Percentiles rank a stretch among this genome's conserved stretches.
Conservation (phyloP, 2,329 filamentous ascomycete genomes). For the Geoglossum cookeanum region DNA sequence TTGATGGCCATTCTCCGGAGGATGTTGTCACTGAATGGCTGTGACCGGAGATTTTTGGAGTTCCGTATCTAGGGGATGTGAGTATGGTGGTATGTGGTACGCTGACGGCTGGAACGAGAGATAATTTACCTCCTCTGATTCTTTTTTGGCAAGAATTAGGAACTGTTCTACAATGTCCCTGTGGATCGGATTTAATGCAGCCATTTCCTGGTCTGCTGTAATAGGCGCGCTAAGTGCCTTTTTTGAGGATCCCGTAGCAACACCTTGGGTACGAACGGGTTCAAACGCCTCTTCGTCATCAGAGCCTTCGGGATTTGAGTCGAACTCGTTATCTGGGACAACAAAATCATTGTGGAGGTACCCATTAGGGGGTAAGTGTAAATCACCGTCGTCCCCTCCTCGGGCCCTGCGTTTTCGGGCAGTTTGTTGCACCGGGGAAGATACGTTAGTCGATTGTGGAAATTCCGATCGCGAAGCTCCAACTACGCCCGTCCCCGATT, state of each 20-base stretch:
- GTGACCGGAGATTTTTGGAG: conserved; percentile 23
- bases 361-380: conserved; percentile 1
- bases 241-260: conserved; percentile 12
- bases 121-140: conserved; percentile 22
- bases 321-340: conserved; percentile 17
- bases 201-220: conserved; percentile 23
- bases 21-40: conserved; percentile 26
- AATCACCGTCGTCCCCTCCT: conserved; percentile 19
- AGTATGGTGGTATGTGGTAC: neutral
- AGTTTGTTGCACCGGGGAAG: conserved; percentile 38
- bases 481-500: conserved; percentile 18
- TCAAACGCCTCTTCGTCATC: conserved; percentile 25
- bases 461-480: conserved; percentile 23
- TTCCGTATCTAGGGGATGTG: conserved; percentile 21
- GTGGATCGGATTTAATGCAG: conserved; percentile 23
- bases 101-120: neutral
- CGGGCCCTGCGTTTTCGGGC: conserved; percentile 16
- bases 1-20: conserved; percentile 29
- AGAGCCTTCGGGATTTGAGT: conserved; percentile 16
- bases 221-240: conserved; percentile 25
- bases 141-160: conserved; percentile 24
- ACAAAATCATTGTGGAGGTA: conserved; percentile 33
- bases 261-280: conserved; percentile 20
- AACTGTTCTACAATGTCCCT: conserved; percentile 28
- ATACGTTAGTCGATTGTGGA: conserved; percentile 46